Percentiles rank a stretch among this genome's conserved stretches.
These are phyloP conservation scores for Diaporthe sp. DNA, from an alignment of 2,329 filamentous ascomycete species.

Conservation along the genomic window DNA sequence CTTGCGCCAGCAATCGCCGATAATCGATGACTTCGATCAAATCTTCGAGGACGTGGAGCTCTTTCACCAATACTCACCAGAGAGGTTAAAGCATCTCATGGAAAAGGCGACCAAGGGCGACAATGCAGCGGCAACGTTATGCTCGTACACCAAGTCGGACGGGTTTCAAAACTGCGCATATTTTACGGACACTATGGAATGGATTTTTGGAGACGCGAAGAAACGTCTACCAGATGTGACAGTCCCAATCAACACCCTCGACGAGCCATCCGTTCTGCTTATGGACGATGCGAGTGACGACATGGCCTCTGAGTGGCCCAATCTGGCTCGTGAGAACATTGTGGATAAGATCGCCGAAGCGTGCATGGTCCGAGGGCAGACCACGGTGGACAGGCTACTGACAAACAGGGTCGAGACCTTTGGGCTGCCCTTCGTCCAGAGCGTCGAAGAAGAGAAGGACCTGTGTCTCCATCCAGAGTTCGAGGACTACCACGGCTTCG, in stretches of 20 bases:
- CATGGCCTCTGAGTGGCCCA: constrained; percentile 5
- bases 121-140: constrained; percentile 51
- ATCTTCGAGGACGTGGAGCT: constrained; percentile 53
- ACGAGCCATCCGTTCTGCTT: constrained; percentile 57
- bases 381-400: not conserved
- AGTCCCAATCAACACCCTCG: constrained; percentile 59
- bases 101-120: constrained; percentile 37
- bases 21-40: constrained; percentile 63
- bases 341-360: constrained; percentile 38
- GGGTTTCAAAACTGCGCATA: constrained; percentile 48
- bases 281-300: constrained; percentile 38
- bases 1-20: constrained; percentile 47
- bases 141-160: constrained; percentile 44
- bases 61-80: constrained; percentile 51
- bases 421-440: constrained; percentile 50
- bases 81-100: constrained; percentile 45
- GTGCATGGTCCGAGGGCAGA: constrained; percentile 19
- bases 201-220: constrained; percentile 40
- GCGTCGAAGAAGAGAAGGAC: constrained; percentile 44
- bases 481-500: constrained; percentile 54
- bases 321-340: constrained; percentile 37
- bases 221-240: constrained; percentile 48
- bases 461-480: constrained; percentile 59
- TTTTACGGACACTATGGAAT: constrained; percentile 47
- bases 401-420: constrained; percentile 37